Evolutionary conservation across 306 rosid genomes (phyloP), one percentile per base, ranked within the genome.

Genomic region (Purshia tridentata): DNA sequence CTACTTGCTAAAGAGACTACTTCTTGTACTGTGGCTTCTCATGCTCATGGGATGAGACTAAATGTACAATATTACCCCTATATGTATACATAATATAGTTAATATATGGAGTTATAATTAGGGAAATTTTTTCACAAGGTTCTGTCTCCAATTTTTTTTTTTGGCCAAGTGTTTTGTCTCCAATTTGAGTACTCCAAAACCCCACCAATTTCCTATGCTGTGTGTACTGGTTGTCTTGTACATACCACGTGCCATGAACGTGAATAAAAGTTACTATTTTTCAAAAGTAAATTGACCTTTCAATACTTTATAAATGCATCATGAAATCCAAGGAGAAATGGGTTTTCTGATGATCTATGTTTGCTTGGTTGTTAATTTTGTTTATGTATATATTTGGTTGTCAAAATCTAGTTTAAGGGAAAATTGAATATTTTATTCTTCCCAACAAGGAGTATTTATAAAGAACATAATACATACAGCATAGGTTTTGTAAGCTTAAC

Each of bases 161-260:
- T n/a, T n/a, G n/a, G n/a, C n/a, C n/a, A n/a, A n/a, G n/a, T n/a
- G 54, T 20, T 69, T 23, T 51, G 5, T 54, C 40, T 58, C 57
- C 70, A 52, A 53, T 45, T 48, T 39, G 29, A 39, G 19, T 48
- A 23, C 44, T 22, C 58, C 65, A 50, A 39, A 69, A 29, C 14
- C 57, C 73, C 19, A 14, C 46, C 39, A 9, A 37, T 29, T 46
- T 37, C 37, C 3, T 46, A 15, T 35, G 29, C 59, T 35, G 60
- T 29, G 39, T 39, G 20, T 40, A 59, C 54, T 74, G 44, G n/a
- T 64, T 40, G 35, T 29, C 35, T 29, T 29, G 55, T 65, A 44
- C 78, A 48, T 9, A 42, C 15, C 65, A 65, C 72, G 78, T 74
- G 72, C 64, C 45, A 15, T 23, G 42, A 42, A 74, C 78, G 12